Percentiles rank a stretch among this genome's conserved stretches.
Evolutionary conservation across 2,329 filamentous ascomycete genomes (phyloP).

Genomic region (Drechslerella stenobrocha): DNA sequence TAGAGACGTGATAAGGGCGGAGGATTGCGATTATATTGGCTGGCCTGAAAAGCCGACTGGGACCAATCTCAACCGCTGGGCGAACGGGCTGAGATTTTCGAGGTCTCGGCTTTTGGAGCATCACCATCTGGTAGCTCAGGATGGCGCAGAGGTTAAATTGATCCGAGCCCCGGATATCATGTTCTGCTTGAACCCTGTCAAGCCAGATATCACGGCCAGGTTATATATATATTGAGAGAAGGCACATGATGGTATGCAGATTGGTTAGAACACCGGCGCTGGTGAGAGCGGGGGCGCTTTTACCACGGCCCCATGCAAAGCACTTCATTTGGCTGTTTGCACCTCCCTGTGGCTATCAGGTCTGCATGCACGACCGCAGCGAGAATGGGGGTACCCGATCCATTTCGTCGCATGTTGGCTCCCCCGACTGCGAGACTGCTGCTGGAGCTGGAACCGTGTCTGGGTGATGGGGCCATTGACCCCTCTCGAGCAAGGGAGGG

Average conservation of each 20-base stretch:
- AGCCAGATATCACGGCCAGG: constrained; percentile 41
- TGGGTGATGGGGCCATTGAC: background rate
- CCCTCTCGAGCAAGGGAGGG: constrained; percentile 40
- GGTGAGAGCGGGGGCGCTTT: constrained; percentile 43
- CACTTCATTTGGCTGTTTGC: constrained; percentile 40
- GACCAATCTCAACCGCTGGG: background rate
- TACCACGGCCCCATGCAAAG: constrained; percentile 43
- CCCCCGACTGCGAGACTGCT: background rate
- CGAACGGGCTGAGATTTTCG: background rate
- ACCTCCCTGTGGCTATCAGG: constrained; percentile 27
- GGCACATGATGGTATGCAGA: constrained; percentile 47
- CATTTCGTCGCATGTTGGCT: constrained; percentile 6
- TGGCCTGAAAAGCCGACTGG: background rate
- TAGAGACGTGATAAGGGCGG: background rate
- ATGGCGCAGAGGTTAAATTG: constrained; percentile 14
- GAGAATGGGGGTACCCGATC: constrained; percentile 6
- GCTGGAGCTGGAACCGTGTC: background rate
- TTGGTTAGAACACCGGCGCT: constrained; percentile 41
- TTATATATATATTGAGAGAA: constrained; percentile 39
- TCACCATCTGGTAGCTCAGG: background rate
- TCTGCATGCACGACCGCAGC: constrained; percentile 4
- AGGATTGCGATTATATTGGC: background rate
- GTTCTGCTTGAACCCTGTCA: constrained; percentile 30
- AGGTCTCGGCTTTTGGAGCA: background rate
- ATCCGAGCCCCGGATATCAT: constrained; percentile 24